phyloP scores from a whole-genome alignment of 192 early-diverging fungal species.

The Coemansia sp. region DNA sequence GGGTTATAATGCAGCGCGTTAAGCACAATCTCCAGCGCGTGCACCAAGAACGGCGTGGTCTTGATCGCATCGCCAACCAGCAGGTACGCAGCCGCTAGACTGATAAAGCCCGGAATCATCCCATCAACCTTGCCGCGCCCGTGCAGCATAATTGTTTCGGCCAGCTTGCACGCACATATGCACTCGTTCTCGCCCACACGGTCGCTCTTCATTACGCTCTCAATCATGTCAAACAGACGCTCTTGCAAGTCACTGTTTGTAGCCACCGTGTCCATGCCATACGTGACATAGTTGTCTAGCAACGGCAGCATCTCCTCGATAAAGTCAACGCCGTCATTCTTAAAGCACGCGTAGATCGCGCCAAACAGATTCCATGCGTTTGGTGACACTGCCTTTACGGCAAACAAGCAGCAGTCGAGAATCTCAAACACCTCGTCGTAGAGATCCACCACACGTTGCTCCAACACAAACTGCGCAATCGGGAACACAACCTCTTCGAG shows the following conservation, averaged over 20 bases:
- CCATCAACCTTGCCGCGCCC: slow-evolving; percentile 80
- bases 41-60: slow-evolving; percentile 68
- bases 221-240: slow-evolving; percentile 81
- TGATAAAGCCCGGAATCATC: slow-evolving; percentile 68
- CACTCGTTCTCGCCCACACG: slow-evolving; percentile 75
- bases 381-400: slow-evolving; percentile 77
- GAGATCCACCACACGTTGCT: slow-evolving; percentile 69
- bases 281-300: slow-evolving; percentile 88
- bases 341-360: slow-evolving; percentile 74
- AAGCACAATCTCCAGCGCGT: slow-evolving; percentile 77
- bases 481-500: slow-evolving; percentile 80
- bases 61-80: slow-evolving; percentile 61
- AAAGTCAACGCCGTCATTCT: slow-evolving; percentile 79
- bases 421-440: slow-evolving; percentile 88
- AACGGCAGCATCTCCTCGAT: slow-evolving; percentile 89
- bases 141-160: slow-evolving; percentile 82
- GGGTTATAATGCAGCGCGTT: slow-evolving; percentile 91
- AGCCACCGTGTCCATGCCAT: slow-evolving; percentile 77
- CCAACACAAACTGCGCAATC: slow-evolving; percentile 74
- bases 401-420: slow-evolving; percentile 84
- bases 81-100: slow-evolving; percentile 66
- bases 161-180: slow-evolving; percentile 77
- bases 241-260: slow-evolving; percentile 66
- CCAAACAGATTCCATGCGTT: slow-evolving; percentile 84
- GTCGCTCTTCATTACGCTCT: slow-evolving; percentile 80